Evolutionary conservation across 169 alveolate genomes (phyloP).

Genomic region (Theileria luwenshuni): DNA sequence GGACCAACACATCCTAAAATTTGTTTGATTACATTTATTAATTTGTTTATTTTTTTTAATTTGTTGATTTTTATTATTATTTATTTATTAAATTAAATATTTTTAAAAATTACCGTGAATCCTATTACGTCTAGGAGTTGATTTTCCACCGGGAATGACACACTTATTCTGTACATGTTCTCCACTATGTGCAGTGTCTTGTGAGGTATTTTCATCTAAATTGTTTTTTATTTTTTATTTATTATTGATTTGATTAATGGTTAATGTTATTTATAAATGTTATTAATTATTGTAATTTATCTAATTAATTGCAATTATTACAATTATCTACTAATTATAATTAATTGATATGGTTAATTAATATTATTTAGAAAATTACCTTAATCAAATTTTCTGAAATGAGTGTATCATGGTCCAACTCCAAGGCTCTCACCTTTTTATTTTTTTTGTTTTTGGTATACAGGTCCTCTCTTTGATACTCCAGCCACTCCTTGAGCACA

Average conservation of each 20-base stretch:
- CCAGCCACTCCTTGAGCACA: slow-evolving; percentile 56
- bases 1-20: slow-evolving; percentile 54
- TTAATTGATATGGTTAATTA: too few relatives aligned
- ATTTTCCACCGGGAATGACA: slow-evolving; percentile 57
- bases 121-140: slow-evolving; percentile 54
- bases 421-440: slow-evolving; percentile 36
- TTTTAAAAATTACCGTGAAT: slow-evolving; percentile 31
- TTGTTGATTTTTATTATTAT: too few relatives aligned
- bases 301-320: too few relatives aligned
- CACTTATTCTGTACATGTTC: slow-evolving; percentile 57
- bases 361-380: slow-evolving; percentile 16
- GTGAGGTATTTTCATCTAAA: slow-evolving; percentile 68
- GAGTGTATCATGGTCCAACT: slow-evolving; percentile 57
- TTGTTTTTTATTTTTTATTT: neutral
- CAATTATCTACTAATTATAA: too few relatives aligned
- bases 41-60: too few relatives aligned
- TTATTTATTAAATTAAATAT: too few relatives aligned
- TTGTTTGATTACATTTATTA: neutral
- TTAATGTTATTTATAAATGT: too few relatives aligned
- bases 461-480: slow-evolving; percentile 63
- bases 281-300: too few relatives aligned
- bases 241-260: too few relatives aligned
- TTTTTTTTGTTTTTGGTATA: slow-evolving; percentile 23
- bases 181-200: slow-evolving; percentile 57
- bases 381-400: slow-evolving; percentile 50